phyloP scores from a whole-genome alignment of 495 filamentous ascomycete genomes.

The Tuber melanosporum region DNA sequence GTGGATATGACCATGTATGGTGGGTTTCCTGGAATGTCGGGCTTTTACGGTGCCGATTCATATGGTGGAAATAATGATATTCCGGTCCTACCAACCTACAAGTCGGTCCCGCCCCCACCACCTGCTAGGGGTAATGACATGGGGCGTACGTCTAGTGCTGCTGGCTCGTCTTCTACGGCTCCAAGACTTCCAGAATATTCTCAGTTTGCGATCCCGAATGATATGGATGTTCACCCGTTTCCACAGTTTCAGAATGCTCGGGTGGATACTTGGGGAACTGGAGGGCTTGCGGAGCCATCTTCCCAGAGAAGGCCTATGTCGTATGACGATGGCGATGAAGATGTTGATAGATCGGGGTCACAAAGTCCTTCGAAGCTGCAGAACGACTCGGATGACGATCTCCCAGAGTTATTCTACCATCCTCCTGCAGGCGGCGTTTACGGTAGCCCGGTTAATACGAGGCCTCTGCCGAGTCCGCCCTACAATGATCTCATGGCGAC shows the following conservation, averaged over 20 bases:
- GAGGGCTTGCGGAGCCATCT: slow-evolving; percentile 67
- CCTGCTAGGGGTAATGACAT: slow-evolving; percentile 40
- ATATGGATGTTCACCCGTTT: slow-evolving; percentile 56
- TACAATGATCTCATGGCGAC: slow-evolving; percentile 23
- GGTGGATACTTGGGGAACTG: slow-evolving; percentile 78
- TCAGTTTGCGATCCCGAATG: slow-evolving; percentile 46
- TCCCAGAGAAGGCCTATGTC: slow-evolving; percentile 63
- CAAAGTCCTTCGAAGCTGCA: slow-evolving; percentile 46
- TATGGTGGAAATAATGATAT: slow-evolving; percentile 33
- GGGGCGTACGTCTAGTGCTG: slow-evolving; percentile 38
- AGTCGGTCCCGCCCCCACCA: slow-evolving; percentile 40
- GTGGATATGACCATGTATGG: slow-evolving; percentile 70
- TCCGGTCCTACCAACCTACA: slow-evolving; percentile 41
- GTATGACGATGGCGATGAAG: slow-evolving; percentile 91
- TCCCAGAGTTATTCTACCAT: slow-evolving; percentile 89
- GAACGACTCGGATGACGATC: slow-evolving; percentile 48
- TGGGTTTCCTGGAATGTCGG: slow-evolving; percentile 26
- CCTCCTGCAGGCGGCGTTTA: slow-evolving; percentile 47
- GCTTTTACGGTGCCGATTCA: slow-evolving; percentile 32
- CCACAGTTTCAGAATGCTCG: slow-evolving; percentile 53
- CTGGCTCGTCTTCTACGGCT: slow-evolving; percentile 41
- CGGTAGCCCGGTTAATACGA: slow-evolving; percentile 24
- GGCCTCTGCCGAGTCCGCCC: slow-evolving; percentile 36
- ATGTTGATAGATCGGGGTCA: slow-evolving; percentile 49
- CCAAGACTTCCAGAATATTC: slow-evolving; percentile 41